Evolutionary conservation across 768 basidiomycete species (phyloP), one percentile per base, ranked within the genome.

Genomic region (Termitomyces sp.): DNA sequence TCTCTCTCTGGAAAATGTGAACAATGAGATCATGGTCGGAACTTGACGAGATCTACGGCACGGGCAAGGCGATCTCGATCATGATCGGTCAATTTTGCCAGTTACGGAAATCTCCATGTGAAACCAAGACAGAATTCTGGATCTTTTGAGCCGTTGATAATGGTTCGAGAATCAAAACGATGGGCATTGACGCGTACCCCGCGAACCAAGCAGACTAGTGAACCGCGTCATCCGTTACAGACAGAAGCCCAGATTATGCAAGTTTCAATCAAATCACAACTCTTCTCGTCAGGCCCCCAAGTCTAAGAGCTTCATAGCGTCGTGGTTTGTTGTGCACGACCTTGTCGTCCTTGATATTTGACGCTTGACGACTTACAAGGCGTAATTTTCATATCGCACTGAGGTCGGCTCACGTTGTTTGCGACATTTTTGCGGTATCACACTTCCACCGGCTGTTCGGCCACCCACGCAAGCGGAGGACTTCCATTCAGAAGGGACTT

Each of bases 11-110:
- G 20, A 28, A 51, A 54, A 52, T 50, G 43, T 40, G 52, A 33
- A 46, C 52, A 53, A 32, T 53, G 58, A 52, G 46, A 58, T 52
- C 40, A 36, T 55, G 36, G 52, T 33, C 18, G 22, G 11, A 26
- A 51, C 48, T 51, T 55, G 38, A 50, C 51, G 54, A 59, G 62
- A 60, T 64, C 59, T 55, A 52, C 55, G 53, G 57, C 30, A 24
- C 26, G 38, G 24, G 57, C 30, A 24, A 24, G 38, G 24, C 36
- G 10, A 56, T 47, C 52, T 62, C 62, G 63, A 65, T 65, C 57
- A 55, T 57, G 62, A 65, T 65, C 63, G 63, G 47, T 32, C 24
- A 24, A 28, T 20, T 32, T 44, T 51, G 36, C 47, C 47, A n/a
- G 48, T 43, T 56, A 26, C 14, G 18, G 36, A 38, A 38, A 36